A percentile compares a stretch with the other conserved stretches of the same genome.
These are phyloP conservation scores for Diophrys sp. DNA, from an alignment of 73 alveolate genomes.

Conservation along the genomic window DNA sequence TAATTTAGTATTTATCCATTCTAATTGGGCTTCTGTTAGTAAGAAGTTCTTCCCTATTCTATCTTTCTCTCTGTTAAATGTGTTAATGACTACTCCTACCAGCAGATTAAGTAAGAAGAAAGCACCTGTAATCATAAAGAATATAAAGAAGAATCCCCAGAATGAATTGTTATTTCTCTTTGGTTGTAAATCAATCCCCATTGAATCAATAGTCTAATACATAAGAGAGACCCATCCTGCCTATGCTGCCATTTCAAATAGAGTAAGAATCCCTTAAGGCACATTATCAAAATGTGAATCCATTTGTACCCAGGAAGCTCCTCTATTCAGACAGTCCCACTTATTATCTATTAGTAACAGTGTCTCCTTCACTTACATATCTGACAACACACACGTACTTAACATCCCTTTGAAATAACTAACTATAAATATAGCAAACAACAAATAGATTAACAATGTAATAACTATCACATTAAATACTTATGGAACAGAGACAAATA, in stretches of 20 bases:
- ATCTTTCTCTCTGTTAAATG: conserved; percentile 52
- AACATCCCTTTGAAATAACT: conserved; percentile 41
- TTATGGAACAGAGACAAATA: conserved; percentile 31
- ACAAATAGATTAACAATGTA: conserved; percentile 30
- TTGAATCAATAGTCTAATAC: conserved; percentile 40
- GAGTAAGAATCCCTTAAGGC: conserved; percentile 42
- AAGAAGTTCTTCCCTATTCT: conserved; percentile 14
- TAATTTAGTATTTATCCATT: conserved; percentile 8
- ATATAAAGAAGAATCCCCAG: conserved; percentile 28
- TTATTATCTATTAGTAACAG: not conserved
- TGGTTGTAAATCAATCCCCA: conserved; percentile 33
- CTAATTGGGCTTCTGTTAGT: conserved; percentile 10
- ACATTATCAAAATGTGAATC: conserved; percentile 73
- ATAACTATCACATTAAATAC: conserved; percentile 36
- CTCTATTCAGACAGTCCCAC: conserved; percentile 53
- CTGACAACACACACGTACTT: conserved; percentile 19
- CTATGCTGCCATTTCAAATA: conserved; percentile 62
- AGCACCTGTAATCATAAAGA: conserved; percentile 58
- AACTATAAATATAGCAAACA: conserved; percentile 38
- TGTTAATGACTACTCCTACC: conserved; percentile 75
- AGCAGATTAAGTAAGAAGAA: conserved; percentile 69
- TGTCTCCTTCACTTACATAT: conserved; percentile 14
- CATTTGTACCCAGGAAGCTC: conserved; percentile 67
- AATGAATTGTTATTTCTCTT: not conserved
- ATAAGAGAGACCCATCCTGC: conserved; percentile 69